These are phyloP conservation scores for Gracilariopsis chorda DNA, from an alignment of 23 red algal species.

Conservation along the genomic window DNA sequence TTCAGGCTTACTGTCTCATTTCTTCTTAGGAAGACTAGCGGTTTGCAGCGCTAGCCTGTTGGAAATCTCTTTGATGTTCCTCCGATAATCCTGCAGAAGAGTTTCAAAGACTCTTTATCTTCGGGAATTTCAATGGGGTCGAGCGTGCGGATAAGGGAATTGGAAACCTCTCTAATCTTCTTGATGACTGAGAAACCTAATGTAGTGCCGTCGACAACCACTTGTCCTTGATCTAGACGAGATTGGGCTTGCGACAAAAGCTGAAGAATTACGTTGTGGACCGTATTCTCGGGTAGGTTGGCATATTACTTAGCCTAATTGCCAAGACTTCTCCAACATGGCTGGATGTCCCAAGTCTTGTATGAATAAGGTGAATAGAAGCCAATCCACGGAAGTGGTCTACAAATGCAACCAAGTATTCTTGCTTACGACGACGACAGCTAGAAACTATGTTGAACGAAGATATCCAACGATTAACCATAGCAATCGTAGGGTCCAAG, in stretches of 20 bases:
- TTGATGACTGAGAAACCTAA: background rate
- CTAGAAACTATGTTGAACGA: constrained; percentile 8
- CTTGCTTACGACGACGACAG: background rate
- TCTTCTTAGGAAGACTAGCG: background rate
- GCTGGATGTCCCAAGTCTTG: background rate
- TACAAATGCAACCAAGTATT: background rate
- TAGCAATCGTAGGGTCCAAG: background rate
- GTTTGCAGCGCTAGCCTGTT: background rate
- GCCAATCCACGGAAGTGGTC: background rate
- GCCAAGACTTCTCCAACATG: constrained; percentile 32
- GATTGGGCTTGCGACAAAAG: background rate
- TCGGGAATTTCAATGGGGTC: background rate
- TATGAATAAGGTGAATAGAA: background rate
- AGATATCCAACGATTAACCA: constrained; percentile 21
- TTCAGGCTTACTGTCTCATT: background rate
- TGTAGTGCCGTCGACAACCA: background rate
- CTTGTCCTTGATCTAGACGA: background rate
- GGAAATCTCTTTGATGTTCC: background rate
- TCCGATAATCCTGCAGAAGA: background rate
- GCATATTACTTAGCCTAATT: background rate
- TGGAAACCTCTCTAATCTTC: background rate
- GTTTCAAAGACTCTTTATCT: background rate
- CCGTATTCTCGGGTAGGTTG: background rate
- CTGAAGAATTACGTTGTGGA: background rate
- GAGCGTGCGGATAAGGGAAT: background rate